Evolutionary conservation across 75 land plant species (phyloP).

Genomic region (Cunninghamia lanceolata): DNA sequence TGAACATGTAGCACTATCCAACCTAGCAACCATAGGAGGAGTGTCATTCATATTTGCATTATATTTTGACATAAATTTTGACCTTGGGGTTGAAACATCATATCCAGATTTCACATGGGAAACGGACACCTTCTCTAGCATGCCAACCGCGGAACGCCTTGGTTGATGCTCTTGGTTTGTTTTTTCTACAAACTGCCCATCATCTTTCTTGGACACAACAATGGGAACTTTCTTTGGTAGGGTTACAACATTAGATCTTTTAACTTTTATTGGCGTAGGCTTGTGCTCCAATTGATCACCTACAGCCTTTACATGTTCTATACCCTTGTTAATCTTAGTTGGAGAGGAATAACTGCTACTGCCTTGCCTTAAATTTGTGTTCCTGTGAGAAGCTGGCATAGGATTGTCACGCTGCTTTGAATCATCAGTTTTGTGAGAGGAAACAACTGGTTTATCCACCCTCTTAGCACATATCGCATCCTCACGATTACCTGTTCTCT

Average conservation of each 20-base stretch:
- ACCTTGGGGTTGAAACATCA: background rate
- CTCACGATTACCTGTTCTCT: constrained; percentile 1
- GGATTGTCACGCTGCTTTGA: constrained; percentile 4
- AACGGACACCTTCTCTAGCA: constrained; percentile 9
- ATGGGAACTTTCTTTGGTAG: background rate
- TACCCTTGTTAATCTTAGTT: background rate
- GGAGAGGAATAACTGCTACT: background rate
- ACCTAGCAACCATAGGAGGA: background rate
- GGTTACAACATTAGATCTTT: background rate
- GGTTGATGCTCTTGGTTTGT: background rate
- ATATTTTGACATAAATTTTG: constrained; percentile 1
- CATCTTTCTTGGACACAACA: constrained; percentile 1
- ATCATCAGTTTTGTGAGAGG: background rate
- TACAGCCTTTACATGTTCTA: background rate
- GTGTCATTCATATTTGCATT: background rate
- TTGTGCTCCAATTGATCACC: background rate
- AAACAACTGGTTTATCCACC: background rate
- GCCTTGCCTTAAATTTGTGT: background rate
- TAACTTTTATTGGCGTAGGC: background rate
- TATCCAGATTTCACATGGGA: constrained; percentile 9
- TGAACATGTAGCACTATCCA: background rate
- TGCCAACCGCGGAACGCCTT: background rate
- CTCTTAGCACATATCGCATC: background rate
- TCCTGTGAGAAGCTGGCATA: background rate
- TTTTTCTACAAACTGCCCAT: constrained; percentile 4